Base-by-base conservation (phyloP, 495 filamentous ascomycete genomes). In the Astrothelium macrocarpum region DNA sequence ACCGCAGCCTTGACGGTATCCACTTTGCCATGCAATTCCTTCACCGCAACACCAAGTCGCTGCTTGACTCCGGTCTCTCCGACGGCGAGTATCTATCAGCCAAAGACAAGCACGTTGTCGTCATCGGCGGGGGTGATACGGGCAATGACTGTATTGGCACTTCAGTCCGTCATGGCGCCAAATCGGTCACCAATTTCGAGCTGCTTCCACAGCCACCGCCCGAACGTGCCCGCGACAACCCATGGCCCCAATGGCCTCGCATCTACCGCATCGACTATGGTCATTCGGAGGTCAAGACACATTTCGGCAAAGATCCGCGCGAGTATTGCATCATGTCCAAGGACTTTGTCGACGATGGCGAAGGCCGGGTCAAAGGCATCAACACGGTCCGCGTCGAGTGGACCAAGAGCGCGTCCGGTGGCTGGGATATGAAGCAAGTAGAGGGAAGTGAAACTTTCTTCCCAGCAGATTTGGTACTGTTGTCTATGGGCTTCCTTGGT, bases 101-200 rank as follows among this genome's bases (percentile, higher is more conserved):
- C 67, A 96, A 96, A 78, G 91, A 86, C 77, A 97, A 97, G 82
- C 76, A 99, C 71, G 95, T 99, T 61, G 83, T 99, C 56, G 94
- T 99, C 70, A 97, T 99, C 74, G 94, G 94, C 69, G 94, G 94
- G 77, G 94, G 94, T 81, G 94, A 99, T 74, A 99, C 94, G 53
- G 94, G 94, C 70, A 99, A 99, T 74, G 94, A 99, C 77, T 99
- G 94, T 78, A 97, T 99, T 74, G 94, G 95, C 75, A 99, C 94
- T 46, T 95, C 95, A 4, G 90, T 99, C 67, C 95, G 94, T 59
- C 94, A 99, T 74, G 94, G 94, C 62, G 94, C 94, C 68, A 96
- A 94, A 76, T 95, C 89, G 1, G 90, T 99, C 64, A 87, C 87
- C 75, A 99, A 99, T 83, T 97, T 99, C 70, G 94, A 99, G 80